Evolutionary conservation across 1,284 basidiomycete species (phyloP).

Genomic region (Hymenochaete sp.): DNA sequence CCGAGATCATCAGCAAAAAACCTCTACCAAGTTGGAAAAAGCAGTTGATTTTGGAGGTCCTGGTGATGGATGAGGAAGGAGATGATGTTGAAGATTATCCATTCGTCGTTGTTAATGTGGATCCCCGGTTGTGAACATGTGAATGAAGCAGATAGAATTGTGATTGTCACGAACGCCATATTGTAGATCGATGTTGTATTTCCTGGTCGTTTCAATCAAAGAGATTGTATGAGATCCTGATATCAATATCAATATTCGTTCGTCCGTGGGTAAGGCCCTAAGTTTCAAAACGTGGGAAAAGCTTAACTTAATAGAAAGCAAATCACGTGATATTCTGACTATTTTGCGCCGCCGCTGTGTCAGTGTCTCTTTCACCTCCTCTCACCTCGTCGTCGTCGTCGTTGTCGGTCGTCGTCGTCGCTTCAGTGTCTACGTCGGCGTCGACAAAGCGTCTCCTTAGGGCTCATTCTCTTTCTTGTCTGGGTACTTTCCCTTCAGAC

Average conservation of each 20-base stretch:
- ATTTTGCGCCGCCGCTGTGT: no score
- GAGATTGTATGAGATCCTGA: no score
- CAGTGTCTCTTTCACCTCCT: conserved; percentile 3
- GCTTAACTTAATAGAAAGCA: no score
- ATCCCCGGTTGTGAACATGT: conserved; percentile 7
- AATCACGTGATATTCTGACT: no score
- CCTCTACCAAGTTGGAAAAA: conserved; percentile 72
- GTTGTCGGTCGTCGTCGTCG: conserved; percentile 17
- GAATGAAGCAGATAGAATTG: neutral
- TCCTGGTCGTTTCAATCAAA: no score
- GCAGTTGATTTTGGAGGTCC: conserved; percentile 87
- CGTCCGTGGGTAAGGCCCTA: no score
- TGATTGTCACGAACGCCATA: neutral
- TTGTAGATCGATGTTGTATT: neutral
- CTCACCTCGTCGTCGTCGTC: conserved; percentile 8
- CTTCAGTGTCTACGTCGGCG: conserved; percentile 16
- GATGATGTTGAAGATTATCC: conserved; percentile 87
- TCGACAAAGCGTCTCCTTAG: conserved; percentile 8
- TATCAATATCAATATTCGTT: no score
- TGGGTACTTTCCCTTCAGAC: conserved; percentile 12
- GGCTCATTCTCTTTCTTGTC: conserved; percentile 1
- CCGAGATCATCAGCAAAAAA: conserved; percentile 93
- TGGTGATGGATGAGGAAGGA: conserved; percentile 84
- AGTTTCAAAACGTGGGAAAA: neutral
- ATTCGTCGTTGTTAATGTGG: conserved; percentile 47